Evolutionary conservation across 164 flowering plant species (phyloP).

Genomic region (Annona squamosa): DNA sequence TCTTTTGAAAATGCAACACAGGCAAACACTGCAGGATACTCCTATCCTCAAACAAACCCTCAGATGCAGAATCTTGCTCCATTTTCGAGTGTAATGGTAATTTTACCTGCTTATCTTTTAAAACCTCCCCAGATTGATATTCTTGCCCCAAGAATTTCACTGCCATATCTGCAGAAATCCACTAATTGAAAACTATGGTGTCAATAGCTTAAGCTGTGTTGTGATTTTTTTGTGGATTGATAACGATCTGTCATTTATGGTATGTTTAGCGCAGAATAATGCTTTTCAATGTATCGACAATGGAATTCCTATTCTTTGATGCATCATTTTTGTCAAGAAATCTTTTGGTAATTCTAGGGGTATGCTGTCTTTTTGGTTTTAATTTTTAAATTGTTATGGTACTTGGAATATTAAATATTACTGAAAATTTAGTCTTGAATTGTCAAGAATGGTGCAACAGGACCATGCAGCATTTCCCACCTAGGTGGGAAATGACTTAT

Average conservation of each 20-base stretch:
- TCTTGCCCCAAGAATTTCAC: neutral
- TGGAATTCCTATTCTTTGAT: no score
- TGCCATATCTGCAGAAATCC: neutral
- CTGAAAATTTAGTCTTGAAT: no score
- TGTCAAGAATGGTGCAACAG: no score
- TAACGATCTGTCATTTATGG: neutral
- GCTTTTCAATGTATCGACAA: no score
- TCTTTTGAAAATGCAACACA: conserved; percentile 54
- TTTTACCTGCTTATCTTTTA: neutral
- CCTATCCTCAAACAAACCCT: conserved; percentile 49
- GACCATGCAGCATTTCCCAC: no score
- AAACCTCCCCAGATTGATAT: neutral
- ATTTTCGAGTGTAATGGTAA: conserved; percentile 71
- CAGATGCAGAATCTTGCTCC: conserved; percentile 72
- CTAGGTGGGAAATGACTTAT: no score
- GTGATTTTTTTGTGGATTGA: neutral
- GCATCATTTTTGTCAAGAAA: no score
- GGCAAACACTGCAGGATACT: conserved; percentile 35
- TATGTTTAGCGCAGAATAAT: neutral
- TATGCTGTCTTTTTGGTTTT: no score
- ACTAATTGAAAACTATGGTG: neutral
- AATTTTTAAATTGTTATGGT: no score
- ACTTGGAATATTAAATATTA: no score
- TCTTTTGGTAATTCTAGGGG: no score
- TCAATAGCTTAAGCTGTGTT: neutral